Conservation (phyloP, 768 basidiomycete species). For the Termitomyces sp. region DNA sequence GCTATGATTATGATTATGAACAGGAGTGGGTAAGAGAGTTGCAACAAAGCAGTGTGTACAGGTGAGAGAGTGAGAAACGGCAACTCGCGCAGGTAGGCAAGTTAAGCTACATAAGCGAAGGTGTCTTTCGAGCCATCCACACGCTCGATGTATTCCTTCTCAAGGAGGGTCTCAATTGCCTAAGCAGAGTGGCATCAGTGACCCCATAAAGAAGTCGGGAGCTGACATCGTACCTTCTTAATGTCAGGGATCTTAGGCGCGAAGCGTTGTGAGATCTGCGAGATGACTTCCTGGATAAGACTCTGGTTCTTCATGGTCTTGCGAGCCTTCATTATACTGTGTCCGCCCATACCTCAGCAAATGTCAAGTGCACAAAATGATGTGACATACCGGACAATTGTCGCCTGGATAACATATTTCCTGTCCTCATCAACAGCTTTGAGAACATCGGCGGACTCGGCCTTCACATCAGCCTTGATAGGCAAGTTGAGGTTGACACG, state of each 20-base stretch:
- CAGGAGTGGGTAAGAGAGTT: background rate
- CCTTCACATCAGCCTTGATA: conserved; percentile 93
- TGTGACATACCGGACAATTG: conserved; percentile 68
- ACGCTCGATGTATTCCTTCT: conserved; percentile 98
- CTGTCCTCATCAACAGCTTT: conserved; percentile 98
- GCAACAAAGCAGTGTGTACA: conserved; percentile 4
- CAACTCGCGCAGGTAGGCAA: background rate
- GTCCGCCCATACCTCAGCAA: background rate
- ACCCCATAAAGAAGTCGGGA: background rate
- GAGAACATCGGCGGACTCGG: conserved; percentile 84
- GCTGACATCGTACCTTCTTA: conserved; percentile 72
- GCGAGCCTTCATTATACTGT: conserved; percentile 90
- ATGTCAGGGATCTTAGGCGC: conserved; percentile 95
- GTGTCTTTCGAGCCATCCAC: conserved; percentile 90
- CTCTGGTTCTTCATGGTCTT: conserved; percentile 95
- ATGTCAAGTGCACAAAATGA: background rate
- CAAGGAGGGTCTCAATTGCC: conserved; percentile 90
- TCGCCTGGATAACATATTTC: conserved; percentile 95
- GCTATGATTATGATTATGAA: background rate
- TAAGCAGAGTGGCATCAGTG: conserved; percentile 18
- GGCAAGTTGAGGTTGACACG: conserved; percentile 88
- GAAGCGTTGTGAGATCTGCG: conserved; percentile 85
- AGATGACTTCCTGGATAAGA: conserved; percentile 85
- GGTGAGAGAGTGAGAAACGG: background rate
- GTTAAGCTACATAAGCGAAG: conserved; percentile 71